Evolutionary conservation across 352 stramenopile species (phyloP), one percentile per base, ranked within the genome.

Genomic region (Pythium scleroteichum): DNA sequence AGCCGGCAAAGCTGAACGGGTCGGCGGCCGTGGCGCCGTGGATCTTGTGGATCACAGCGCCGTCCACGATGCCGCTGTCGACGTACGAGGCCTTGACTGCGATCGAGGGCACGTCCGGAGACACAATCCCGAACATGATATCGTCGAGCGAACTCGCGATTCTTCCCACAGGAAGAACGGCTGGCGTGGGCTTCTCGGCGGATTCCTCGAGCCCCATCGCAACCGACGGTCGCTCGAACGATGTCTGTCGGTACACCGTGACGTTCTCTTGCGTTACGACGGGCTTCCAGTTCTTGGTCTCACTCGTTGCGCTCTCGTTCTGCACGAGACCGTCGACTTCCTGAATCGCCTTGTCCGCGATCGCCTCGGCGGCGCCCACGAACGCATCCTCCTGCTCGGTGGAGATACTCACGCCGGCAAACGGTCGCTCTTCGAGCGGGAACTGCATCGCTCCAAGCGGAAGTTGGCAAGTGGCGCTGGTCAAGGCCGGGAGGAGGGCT

Each of bases 121-220:
- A 70, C 35, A 77, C 58, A 2, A 63, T 76, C n/a, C 76, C 76
- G 51, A 78, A 83, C 70, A 85, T 79, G 51, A 82, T 71, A 56
- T 88, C 76, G 60, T 85, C 75, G 6, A 88, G 69, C 23, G 66
- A 76, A 3, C 76, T 75, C 38, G 58, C 35, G 47, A 88, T 71
- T 42, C 68, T 66, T 29, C 75, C 79, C 19, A 78, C 72, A 13
- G 82, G 63, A 20, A 86, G 54, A 44, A 88, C 53, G 54, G 68
- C 73, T 32, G 75, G 71, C 22, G 66, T 47, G 42, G 69, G 63
- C 69, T 71, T 40, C 72, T 40, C 13, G 17, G 23, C 26, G 4
- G 4, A 4, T 19, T 35, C 29, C 29, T 35, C 29, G 29, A 35
- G 29, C 29, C 29, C 29, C 40, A 35, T 35, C 5, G 29, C 29